phyloP scores from a whole-genome alignment of 2,329 filamentous ascomycete genomes.

The Sordariomycetes sp. region DNA sequence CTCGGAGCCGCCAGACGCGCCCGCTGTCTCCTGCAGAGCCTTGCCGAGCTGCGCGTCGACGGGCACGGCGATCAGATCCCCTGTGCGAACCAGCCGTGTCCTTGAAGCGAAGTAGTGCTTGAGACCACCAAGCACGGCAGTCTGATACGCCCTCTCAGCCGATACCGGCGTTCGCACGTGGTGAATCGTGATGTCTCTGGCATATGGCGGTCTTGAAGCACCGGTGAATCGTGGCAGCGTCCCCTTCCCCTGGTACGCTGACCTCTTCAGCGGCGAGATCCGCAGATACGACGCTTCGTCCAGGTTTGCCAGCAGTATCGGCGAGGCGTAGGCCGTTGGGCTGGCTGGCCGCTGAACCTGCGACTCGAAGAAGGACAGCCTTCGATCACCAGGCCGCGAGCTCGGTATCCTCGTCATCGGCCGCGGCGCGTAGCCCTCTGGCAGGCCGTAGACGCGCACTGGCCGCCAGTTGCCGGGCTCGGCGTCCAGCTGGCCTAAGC shows the following conservation, averaged over 20 bases:
- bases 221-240: constrained; percentile 47
- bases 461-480: constrained; percentile 66
- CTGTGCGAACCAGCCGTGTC: constrained; percentile 72
- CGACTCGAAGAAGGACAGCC: constrained; percentile 56
- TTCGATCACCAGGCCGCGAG: constrained; percentile 40
- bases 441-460: constrained; percentile 80
- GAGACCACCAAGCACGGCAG: constrained; percentile 74
- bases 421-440: constrained; percentile 60
- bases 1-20: constrained; percentile 45
- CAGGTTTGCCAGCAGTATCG: constrained; percentile 79
- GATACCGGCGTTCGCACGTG: constrained; percentile 86
- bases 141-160: constrained; percentile 76
- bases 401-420: constrained; percentile 52
- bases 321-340: constrained; percentile 67
- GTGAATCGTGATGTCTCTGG: constrained; percentile 72
- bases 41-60: constrained; percentile 80
- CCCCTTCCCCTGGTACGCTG: constrained; percentile 37
- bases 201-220: constrained; percentile 48
- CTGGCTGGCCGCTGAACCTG: constrained; percentile 53
- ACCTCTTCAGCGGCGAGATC: constrained; percentile 59
- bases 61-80: constrained; percentile 81
- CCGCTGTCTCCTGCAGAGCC: constrained; percentile 64
- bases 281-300: constrained; percentile 70
- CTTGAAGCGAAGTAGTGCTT: constrained; percentile 84
- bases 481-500: constrained; percentile 43